Evolutionary conservation across 371 early-diverging fungal species (phyloP).

Genomic region (Actinomucor elegans): DNA sequence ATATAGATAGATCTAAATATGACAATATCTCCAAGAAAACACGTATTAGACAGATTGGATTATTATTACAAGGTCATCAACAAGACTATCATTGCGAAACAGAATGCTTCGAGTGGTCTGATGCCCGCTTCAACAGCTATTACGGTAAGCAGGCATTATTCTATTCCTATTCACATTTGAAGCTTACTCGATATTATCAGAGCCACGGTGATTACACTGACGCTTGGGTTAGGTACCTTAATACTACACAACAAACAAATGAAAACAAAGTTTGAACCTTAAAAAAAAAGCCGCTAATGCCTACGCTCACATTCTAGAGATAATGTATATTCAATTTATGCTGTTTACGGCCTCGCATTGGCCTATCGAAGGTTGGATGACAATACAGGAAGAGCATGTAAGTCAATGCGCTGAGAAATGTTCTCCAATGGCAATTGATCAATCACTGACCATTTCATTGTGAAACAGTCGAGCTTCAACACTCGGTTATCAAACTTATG

Average conservation of each 20-base stretch:
- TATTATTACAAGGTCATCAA: constrained; percentile 73
- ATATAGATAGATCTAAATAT: neutral
- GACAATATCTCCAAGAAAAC: constrained; percentile 8
- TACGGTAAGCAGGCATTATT: constrained; percentile 44
- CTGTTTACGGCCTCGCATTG: constrained; percentile 83
- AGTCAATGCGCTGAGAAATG: constrained; percentile 33
- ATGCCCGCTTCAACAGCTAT: constrained; percentile 90
- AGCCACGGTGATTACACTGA: constrained; percentile 84
- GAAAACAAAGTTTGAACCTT: neutral
- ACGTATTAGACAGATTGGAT: constrained; percentile 57
- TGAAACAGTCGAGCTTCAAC: constrained; percentile 75
- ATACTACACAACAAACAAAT: neutral
- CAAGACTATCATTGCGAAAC: constrained; percentile 72
- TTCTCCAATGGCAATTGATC: no score
- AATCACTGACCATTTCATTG: neutral
- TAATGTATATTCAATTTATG: constrained; percentile 92
- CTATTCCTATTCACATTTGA: no score
- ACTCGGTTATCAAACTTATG: constrained; percentile 79
- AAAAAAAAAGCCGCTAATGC: constrained; percentile 1
- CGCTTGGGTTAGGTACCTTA: constrained; percentile 91
- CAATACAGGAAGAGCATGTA: constrained; percentile 80
- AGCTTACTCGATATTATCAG: constrained; percentile 24
- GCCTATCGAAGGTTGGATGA: constrained; percentile 86
- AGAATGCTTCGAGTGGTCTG: constrained; percentile 80
- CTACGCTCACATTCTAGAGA: constrained; percentile 68